Conservation (phyloP, 1,284 basidiomycete species). For the Dichomitus squalens region DNA sequence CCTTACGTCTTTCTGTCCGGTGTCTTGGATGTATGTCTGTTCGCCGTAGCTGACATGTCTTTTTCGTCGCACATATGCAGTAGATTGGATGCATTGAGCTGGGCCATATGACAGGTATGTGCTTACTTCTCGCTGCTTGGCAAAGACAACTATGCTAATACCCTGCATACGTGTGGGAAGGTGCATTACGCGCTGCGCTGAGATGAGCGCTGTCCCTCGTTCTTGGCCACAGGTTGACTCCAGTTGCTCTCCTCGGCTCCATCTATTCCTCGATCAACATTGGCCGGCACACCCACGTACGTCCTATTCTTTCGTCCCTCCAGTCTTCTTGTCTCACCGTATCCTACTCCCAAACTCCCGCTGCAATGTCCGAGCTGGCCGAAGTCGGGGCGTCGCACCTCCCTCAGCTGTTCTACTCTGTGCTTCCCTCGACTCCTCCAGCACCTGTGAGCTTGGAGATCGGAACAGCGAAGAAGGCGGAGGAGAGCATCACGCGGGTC, state of each 20-base stretch:
- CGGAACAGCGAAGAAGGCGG: too few species aligned
- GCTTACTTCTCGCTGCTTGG: neutral
- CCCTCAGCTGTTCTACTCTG: too few species aligned
- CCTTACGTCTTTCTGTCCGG: slow-evolving; percentile 13
- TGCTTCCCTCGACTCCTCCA: too few species aligned
- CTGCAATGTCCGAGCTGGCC: too few species aligned
- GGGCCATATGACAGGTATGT: neutral
- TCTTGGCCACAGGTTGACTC: too few species aligned
- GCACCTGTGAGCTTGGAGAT: too few species aligned
- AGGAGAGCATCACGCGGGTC: too few species aligned
- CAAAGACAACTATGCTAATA: neutral
- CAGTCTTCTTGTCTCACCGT: too few species aligned
- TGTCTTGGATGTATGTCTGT: neutral
- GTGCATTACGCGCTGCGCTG: neutral
- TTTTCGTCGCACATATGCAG: slow-evolving; percentile 17
- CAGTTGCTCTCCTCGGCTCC: neutral
- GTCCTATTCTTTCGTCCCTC: too few species aligned
- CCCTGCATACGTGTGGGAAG: neutral
- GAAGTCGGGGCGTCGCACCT: too few species aligned
- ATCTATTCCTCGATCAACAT: slow-evolving; percentile 25
- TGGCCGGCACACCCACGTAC: too few species aligned
- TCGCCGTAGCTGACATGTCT: slow-evolving; percentile 9
- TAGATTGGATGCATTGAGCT: slow-evolving; percentile 8
- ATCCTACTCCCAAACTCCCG: too few species aligned
- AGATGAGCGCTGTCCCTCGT: neutral